Evolutionary conservation across 2,329 filamentous ascomycete genomes (phyloP).

Genomic region (Aschersonia sp.): DNA sequence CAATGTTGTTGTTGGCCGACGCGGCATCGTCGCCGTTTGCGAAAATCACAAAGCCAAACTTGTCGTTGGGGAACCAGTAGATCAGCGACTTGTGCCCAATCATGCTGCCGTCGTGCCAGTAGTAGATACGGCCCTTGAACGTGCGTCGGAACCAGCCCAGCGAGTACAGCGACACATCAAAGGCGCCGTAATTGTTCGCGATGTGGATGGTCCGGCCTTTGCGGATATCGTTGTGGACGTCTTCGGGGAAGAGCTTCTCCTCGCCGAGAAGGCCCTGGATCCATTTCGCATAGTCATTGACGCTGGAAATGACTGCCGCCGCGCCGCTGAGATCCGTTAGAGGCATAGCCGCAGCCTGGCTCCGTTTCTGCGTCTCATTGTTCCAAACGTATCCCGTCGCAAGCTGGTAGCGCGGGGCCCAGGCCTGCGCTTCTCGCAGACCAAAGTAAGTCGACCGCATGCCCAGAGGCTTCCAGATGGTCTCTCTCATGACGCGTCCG

Average conservation of each 20-base stretch:
- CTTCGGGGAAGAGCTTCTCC: not conserved
- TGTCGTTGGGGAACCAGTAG: constrained; percentile 17
- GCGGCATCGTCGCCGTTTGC: constrained; percentile 27
- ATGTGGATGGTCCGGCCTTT: not conserved
- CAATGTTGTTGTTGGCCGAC: constrained; percentile 12
- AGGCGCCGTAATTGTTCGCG: not conserved
- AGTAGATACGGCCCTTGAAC: constrained; percentile 13
- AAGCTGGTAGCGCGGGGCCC: constrained; percentile 9
- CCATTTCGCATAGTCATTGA: not conserved
- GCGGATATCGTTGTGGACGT: not conserved
- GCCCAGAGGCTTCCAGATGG: constrained; percentile 28
- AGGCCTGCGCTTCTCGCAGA: constrained; percentile 10
- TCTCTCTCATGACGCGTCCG: constrained; percentile 22
- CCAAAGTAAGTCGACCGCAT: constrained; percentile 29
- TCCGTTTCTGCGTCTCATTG: not conserved
- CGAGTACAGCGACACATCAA: constrained; percentile 12
- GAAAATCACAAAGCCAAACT: constrained; percentile 17
- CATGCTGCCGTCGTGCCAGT: constrained; percentile 15
- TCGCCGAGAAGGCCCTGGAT: not conserved
- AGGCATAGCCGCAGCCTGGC: not conserved
- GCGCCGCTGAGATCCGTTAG: not conserved
- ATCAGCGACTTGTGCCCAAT: constrained; percentile 13
- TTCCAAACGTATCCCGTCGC: not conserved
- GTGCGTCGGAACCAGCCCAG: constrained; percentile 15
- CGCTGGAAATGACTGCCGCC: not conserved